Base-by-base conservation (phyloP, 345 rosid species). In the Kernera saxatilis region DNA sequence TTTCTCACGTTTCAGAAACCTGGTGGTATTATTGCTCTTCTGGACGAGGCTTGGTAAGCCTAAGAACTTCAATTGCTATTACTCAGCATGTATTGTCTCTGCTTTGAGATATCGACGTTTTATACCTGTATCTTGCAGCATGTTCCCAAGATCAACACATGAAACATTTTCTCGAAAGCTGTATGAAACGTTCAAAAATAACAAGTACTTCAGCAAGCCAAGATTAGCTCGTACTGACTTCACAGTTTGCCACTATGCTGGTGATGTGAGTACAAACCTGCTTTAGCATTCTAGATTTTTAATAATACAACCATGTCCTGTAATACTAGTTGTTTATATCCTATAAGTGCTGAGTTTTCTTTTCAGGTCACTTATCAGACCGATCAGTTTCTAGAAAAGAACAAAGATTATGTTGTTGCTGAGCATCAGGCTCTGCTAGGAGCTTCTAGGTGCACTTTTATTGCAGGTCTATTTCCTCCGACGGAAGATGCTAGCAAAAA, bases 111-210 rank as follows among this genome's bases (percentile, higher is more conserved):
- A 70, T 50, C 54, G 71, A 30, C 60, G 13, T 15, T 48, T 60
- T 22, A 32, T 23, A 50, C 39, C 48, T 81, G 48, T 68, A 19
- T 79, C 73, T 21, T 84, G 80, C 78, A 93, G 98, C 66, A 93
- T 89, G 97, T 91, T 93, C 72, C 98, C 96, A 41, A 87, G 88
- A 84, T 91, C 98, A 66, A 94, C 99, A n/a, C 96, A 94, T 75
- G 90, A 86, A 83, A 91, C 97, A 49, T 94, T 94, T 82, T 84
- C 96, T 71, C 92, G 91, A 82, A 94, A 91, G 88, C 80, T 94
- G 88, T 94, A 86, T 78, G 91, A 88, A 82, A 88, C 96, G 68
- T 88, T 91, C 69, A 82, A 80, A 83, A 80, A 63, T 35, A 87
- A 93, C 70, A 71, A 87, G 79, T 85, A 91, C 69, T 89, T 93